Conservation (phyloP, 1,139 yeast species). For the Zygoascus hellenicus region DNA sequence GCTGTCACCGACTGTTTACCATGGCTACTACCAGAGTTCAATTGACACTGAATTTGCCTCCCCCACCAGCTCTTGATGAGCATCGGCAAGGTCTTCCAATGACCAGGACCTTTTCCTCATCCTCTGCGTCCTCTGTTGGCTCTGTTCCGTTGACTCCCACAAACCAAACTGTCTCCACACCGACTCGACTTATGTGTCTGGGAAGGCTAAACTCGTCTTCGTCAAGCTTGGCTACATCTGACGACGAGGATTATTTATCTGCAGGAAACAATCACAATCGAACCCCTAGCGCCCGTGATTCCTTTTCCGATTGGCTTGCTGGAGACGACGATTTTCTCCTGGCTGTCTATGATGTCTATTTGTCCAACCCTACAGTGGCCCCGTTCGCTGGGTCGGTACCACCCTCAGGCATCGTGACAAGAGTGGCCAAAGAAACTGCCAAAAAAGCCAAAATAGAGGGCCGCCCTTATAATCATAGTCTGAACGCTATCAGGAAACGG, state of each 20-base stretch:
- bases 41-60: not conserved
- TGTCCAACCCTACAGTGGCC: conserved; percentile 31
- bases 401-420: conserved; percentile 35
- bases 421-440: conserved; percentile 32
- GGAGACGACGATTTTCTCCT: conserved; percentile 29
- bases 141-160: conserved; percentile 19
- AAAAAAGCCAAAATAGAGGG: conserved; percentile 27
- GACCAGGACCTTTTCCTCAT: conserved; percentile 13
- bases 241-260: conserved; percentile 21
- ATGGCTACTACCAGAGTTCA: conserved; percentile 1
- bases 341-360: conserved; percentile 25
- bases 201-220: conserved; percentile 28
- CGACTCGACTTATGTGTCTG: conserved; percentile 14
- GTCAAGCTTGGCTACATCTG: conserved; percentile 25
- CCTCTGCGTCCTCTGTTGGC: conserved; percentile 8
- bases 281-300: conserved; percentile 14
- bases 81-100: conserved; percentile 13
- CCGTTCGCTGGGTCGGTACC: conserved; percentile 36
- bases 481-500: conserved; percentile 31
- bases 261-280: conserved; percentile 13
- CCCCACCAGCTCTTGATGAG: conserved; percentile 6
- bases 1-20: not conserved
- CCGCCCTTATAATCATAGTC: conserved; percentile 30
- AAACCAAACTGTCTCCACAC: conserved; percentile 16
- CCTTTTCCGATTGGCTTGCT: conserved; percentile 27